Evolutionary conservation across 108 stramenopile species (phyloP), one percentile per base, ranked within the genome.

Genomic region (Skeletonema marinoi): DNA sequence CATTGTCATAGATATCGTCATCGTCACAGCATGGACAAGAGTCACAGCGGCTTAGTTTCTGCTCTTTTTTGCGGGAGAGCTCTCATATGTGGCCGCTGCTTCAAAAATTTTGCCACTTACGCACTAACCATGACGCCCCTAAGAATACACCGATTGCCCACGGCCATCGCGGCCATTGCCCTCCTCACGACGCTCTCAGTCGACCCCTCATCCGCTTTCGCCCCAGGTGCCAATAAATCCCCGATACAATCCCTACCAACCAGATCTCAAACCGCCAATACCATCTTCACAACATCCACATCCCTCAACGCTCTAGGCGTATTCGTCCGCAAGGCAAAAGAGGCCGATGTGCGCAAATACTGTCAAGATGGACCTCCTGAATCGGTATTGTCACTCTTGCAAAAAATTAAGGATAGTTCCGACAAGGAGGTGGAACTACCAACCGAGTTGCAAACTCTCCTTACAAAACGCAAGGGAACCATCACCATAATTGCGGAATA

Each of bases 401-500:
- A 90, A 32, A 38, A 62, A 44, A 89, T 94, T 60, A 90, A 89
- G 56, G 80, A 78, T 30, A 60, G 63, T 6, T 56, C 71, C 36
- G 60, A 46, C 3, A 50, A 48, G 29, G 71, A 75, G 14, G 50
- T 54, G 19, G 42, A 69, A 13, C 11, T 6, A 25, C 46, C 74
- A 6, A 84, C 86, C 11, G 80, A 81, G 30, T 73, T 95, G 33
- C 92, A 93, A 82, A 32, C 73, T 38, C 60, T 60, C 25, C 74
- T 95, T 33, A 95, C 94, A n/a, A 77, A 78, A 75, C 90, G 94
- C 7, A 87, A 84, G 73, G 92, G 95, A 21, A 96, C 95, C 67
- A 84, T 96, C 74, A 86, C 93, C 31, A 85, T 96, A 16, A 92
- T 96, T 72, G 95, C 93, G 32, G 95, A 96, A 85, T 96, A 90